Evolutionary conservation across 371 early-diverging fungal genomes (phyloP), one percentile per base, ranked within the genome.

Genomic region (Mucor velutinosus): DNA sequence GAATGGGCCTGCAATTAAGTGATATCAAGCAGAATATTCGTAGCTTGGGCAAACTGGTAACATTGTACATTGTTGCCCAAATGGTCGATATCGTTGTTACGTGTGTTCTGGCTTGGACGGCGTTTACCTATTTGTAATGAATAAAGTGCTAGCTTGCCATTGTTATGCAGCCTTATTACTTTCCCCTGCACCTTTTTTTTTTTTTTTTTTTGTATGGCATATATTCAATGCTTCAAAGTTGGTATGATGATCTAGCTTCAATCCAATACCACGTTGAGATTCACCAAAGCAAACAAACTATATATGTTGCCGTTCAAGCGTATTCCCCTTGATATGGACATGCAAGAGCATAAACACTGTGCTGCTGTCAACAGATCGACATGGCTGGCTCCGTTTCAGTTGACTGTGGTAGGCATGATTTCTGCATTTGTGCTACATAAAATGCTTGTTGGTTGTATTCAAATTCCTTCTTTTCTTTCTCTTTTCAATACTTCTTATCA

Each of bases 81-180:
- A 58, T 85, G 71, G 80, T 88, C 0, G 88, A 88, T 74, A 86
- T 88, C 60, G 66, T 83, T 33, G 70, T 80, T 19, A 88, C 88
- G 12, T 76, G 76, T 30, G 73, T 80, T 1, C 71, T 88, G 1
- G 82, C 88, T 29, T 88, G 83, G 73, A 66, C 84, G 51, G 88
- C 88, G 21, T 88, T 88, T 63, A 80, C 62, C 0, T 59, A 65
- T 14, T 14, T 70, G 25, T 70, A 58, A 62, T 21, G 27, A 58
- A 53, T 27, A 57, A 14, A 37, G 37, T 1, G 37, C 15, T 14
- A 37, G 8, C 8, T 4, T 33, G 33, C 33, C 7, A 4, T 8
- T 8, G 8, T 33, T 2, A 3, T 30, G 30, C 30, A 3, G 8
- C 8, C 8, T 5, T 33, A 33, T 5, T 5, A 33, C 7, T 7